These are phyloP conservation scores for Phyllosticta citribraziliensis DNA, from an alignment of 2,329 filamentous ascomycete species.

Conservation along the genomic window DNA sequence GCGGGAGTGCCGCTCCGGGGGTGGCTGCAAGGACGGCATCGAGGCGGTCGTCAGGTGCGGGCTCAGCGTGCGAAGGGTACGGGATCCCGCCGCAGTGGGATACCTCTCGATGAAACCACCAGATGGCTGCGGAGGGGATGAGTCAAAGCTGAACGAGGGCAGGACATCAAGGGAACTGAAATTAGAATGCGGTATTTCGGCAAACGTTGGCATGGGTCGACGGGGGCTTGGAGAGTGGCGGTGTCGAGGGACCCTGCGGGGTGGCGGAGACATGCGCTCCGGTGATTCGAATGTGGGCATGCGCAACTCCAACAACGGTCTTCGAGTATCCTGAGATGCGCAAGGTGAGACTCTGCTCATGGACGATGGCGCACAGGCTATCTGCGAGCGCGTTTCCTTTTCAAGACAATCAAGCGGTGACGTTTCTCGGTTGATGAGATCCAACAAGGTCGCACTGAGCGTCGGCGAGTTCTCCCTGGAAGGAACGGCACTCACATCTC, in stretches of 20 bases:
- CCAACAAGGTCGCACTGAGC: constrained; percentile 1
- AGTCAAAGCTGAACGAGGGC: constrained; percentile 3
- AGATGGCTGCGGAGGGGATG: constrained; percentile 2
- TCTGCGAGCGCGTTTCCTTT: constrained; percentile 2
- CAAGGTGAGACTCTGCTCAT: not conserved
- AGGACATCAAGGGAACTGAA: constrained; percentile 6
- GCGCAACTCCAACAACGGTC: not conserved
- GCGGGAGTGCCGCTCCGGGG: not conserved
- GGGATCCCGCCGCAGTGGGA: not conserved
- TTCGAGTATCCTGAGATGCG: not conserved
- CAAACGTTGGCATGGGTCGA: not conserved
- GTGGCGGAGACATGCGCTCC: constrained; percentile 6
- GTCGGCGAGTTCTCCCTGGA: constrained; percentile 3
- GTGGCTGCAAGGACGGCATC: constrained; percentile 9
- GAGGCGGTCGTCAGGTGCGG: constrained; percentile 3
- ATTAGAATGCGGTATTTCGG: constrained; percentile 2
- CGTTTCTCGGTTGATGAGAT: constrained; percentile 1
- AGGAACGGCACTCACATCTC: not conserved
- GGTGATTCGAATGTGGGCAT: constrained; percentile 10
- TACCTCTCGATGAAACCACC: constrained; percentile 7
- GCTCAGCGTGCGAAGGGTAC: constrained; percentile 1
- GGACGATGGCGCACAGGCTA: constrained; percentile 1
- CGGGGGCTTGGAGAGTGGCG: not conserved
- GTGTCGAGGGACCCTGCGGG: constrained; percentile 2
- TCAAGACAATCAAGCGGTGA: constrained; percentile 9